Evolutionary conservation across 1,284 basidiomycete genomes (phyloP), one percentile per base, ranked within the genome.

Genomic region (Pterulicium gracile): DNA sequence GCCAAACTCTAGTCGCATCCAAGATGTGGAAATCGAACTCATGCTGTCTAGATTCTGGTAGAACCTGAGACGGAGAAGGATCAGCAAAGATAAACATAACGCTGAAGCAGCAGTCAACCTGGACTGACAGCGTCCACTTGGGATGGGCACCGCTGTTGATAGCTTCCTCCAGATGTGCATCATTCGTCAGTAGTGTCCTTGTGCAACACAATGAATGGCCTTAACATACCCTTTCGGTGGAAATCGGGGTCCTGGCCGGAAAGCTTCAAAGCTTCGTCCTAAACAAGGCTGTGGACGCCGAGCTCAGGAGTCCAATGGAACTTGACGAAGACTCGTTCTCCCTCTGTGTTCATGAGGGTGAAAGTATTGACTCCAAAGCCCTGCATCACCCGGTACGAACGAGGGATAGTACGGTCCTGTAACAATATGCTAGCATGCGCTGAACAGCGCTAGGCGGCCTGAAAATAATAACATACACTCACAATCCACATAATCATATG

Each of bases 241-340:
- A 34, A 34, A 77, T 75, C 80, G 46, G 83, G 82, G 59, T 88
- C 83, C 56, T 86, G 86, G 1, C 88, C 88, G n/a, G 59, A 58
- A 42, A 92, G 73, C 60, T 91, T 91, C 49, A 91, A 66, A 0
- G 85, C 85, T 56, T 92, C 89, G 51, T 92, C 88, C 88, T 88
- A 92, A 10, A 81, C 66, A n/a, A 91, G 63, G 49, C 78, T 84
- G 58, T 91, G 85, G 3, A 84, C 81, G 17, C 89, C 88, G 15
- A 89, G 73, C 58, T 88, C 80, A 0, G 87, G 86, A 32, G 76
- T 75, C 69, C 78, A 87, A 61, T 91, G 87, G 62, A 89, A 92
- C 61, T 92, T 92, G 62, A 90, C 88, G 54, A 90, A 91, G 50
- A 73, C 71, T 1, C 78, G 73, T 55, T 88, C 73, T 44, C 79